phyloP scores from a whole-genome alignment of 306 rosid species.

The Cucurbita argyrosperma region DNA sequence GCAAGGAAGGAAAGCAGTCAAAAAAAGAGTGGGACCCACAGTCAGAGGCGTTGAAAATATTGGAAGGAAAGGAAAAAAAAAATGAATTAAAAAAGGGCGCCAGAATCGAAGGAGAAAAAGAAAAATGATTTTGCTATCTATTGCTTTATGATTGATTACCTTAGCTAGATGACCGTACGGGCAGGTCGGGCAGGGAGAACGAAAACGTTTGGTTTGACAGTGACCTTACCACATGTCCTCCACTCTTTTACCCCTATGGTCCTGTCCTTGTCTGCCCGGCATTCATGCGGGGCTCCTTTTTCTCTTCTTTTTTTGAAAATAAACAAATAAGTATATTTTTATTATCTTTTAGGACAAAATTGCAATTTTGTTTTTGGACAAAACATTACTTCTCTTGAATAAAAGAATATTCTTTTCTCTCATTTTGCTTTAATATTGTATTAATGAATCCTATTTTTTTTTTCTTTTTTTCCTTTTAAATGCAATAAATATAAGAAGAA shows the following conservation, averaged over 20 bases:
- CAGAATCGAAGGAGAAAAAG: not conserved
- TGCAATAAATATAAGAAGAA: too few relatives aligned
- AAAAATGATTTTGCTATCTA: conserved; percentile 45
- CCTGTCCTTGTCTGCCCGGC: conserved; percentile 53
- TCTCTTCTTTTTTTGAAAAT: not conserved
- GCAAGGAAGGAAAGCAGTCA: conserved; percentile 15
- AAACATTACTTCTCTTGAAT: not conserved
- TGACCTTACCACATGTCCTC: conserved; percentile 25
- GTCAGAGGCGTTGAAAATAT: conserved; percentile 13
- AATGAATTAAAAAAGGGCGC: not conserved
- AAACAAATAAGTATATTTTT: not conserved
- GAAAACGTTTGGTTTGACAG: conserved; percentile 13
- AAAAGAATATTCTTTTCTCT: too few relatives aligned
- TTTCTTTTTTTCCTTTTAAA: too few relatives aligned
- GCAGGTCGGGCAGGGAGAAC: conserved; percentile 24
- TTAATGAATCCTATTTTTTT: too few relatives aligned
- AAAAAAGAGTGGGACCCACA: conserved; percentile 2
- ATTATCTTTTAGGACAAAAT: not conserved
- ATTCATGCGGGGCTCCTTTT: conserved; percentile 41
- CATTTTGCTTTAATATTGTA: too few relatives aligned
- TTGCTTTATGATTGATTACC: conserved; percentile 64
- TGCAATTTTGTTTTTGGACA: not conserved
- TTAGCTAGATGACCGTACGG: conserved; percentile 25
- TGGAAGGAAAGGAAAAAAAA: too few relatives aligned
- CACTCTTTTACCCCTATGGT: conserved; percentile 14